Evolutionary conservation across 2,329 filamentous ascomycete species (phyloP), one percentile per base, ranked within the genome.

Genomic region (Fusarium pseudocircinatum): DNA sequence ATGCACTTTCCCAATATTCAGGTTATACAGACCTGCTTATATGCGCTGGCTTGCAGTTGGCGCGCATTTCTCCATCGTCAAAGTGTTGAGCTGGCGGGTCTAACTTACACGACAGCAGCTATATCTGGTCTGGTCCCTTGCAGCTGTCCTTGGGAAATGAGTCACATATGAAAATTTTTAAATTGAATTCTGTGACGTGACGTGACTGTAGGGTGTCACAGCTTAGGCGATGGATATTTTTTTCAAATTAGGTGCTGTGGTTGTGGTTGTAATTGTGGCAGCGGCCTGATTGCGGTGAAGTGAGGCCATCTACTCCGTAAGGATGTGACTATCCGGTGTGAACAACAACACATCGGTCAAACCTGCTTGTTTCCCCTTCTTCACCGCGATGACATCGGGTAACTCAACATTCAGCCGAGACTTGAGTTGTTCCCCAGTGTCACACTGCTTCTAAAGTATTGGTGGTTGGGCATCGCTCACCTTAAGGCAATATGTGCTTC

Each of bases 231-330:
- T 28, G 22, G 32, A 22, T 39, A 44, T 26, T 46, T 37, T 64
- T 46, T 43, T 63, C 30, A 28, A 39, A 39, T 57, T 64, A 24
- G 34, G 58, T 60, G 6, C 20, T 54, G 50, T 59, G 16, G 32
- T 50, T 50, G 30, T 57, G 18, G 22, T 43, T 44, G 37, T 32
- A 14, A 15, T 43, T 44, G 26, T 28, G 36, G 46, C 42, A 66
- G 40, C 42, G 28, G 47, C 37, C 47, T 50, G 60, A 26, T 62
- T 70, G 47, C 60, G 71, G 62, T 67, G 52, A 61, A 53, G 62
- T 70, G 69, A 73, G 71, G 71, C 71, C 63, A 72, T 72, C 71
- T 69, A 57, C 59, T n/a, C n/a, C n/a, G n/a, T n/a, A n/a, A n/a
- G 34, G 39, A 52, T 43, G 52, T 64, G 59, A 49, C 65, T 44